A percentile compares a stretch with the other conserved stretches of the same genome.
Conservation (phyloP, 1,284 basidiomycete species). For the Thecaphora thlaspeos region DNA sequence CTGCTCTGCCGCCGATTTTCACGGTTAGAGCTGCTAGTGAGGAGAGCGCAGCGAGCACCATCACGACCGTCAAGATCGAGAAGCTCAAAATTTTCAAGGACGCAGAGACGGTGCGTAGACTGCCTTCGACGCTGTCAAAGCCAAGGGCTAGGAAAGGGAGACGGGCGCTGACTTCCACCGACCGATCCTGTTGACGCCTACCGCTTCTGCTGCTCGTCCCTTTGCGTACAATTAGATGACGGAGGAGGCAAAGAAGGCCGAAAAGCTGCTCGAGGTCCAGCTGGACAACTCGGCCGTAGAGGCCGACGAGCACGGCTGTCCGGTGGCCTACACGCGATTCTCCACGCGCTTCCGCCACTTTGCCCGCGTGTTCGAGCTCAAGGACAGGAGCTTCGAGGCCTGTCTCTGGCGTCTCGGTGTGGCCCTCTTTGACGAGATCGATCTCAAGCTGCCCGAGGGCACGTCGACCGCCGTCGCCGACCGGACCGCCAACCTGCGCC, state of each 20-base stretch:
- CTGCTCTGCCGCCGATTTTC: not conserved
- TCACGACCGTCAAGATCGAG: slow-evolving; percentile 24
- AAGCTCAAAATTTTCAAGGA: slow-evolving; percentile 42
- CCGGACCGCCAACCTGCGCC: slow-evolving; percentile 67
- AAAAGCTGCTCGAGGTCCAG: slow-evolving; percentile 77
- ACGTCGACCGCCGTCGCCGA: slow-evolving; percentile 66
- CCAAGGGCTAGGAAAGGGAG: too few species aligned
- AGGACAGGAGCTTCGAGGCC: slow-evolving; percentile 67
- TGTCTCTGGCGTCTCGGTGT: slow-evolving; percentile 80
- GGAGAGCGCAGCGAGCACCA: slow-evolving; percentile 10
- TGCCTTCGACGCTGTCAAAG: too few species aligned
- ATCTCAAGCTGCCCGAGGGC: slow-evolving; percentile 68
- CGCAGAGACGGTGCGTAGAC: slow-evolving; percentile 10
- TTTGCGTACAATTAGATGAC: too few species aligned
- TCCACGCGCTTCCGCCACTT: slow-evolving; percentile 77
- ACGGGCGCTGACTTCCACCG: too few species aligned
- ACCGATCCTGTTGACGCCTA: too few species aligned
- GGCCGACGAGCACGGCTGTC: slow-evolving; percentile 59
- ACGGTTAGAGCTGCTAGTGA: slow-evolving; percentile 10
- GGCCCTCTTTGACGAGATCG: slow-evolving; percentile 82
- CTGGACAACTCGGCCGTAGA: slow-evolving; percentile 72
- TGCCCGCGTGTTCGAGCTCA: slow-evolving; percentile 69
- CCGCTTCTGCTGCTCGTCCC: not conserved
- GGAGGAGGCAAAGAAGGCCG: slow-evolving; percentile 40
- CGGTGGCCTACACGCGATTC: slow-evolving; percentile 63